A percentile compares a stretch with the other conserved stretches of the same genome.
phyloP scores from a whole-genome alignment of 345 rosid genomes.

The Heritiera fomes region DNA sequence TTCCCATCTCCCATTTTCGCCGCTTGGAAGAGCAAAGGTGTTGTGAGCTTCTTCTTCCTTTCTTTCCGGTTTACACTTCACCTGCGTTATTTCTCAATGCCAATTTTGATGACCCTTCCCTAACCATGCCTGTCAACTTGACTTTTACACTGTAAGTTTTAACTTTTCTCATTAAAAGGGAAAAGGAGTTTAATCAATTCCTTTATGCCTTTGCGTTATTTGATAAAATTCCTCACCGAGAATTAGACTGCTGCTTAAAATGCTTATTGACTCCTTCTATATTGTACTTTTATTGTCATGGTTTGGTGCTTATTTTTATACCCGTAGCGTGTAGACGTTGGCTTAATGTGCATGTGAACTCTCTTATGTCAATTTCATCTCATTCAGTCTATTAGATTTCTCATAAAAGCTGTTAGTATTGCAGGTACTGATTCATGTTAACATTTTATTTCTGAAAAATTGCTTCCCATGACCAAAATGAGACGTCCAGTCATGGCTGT shows the following conservation, averaged over 20 bases:
- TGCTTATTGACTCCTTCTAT: background rate
- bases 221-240: slow-evolving; percentile 31
- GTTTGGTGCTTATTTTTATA: too few species aligned
- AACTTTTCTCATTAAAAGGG: background rate
- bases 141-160: background rate
- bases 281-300: background rate
- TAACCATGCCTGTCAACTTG: background rate
- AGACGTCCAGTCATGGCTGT: slow-evolving; percentile 4
- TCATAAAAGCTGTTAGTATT: too few species aligned
- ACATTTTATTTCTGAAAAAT: slow-evolving; percentile 14
- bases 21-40: background rate
- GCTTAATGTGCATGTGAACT: background rate
- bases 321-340: too few species aligned
- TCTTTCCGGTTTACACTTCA: background rate
- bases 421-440: too few species aligned
- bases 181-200: background rate
- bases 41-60: background rate
- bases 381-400: too few species aligned
- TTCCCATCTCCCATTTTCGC: background rate
- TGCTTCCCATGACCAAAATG: slow-evolving; percentile 29
- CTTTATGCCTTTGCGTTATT: background rate
- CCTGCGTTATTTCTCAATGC: background rate
- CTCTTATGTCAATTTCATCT: background rate
- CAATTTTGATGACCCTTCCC: background rate
- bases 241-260: background rate